Evolutionary conservation across 345 rosid genomes (phyloP), one percentile per base, ranked within the genome.

Genomic region (Eucalyptus albens): DNA sequence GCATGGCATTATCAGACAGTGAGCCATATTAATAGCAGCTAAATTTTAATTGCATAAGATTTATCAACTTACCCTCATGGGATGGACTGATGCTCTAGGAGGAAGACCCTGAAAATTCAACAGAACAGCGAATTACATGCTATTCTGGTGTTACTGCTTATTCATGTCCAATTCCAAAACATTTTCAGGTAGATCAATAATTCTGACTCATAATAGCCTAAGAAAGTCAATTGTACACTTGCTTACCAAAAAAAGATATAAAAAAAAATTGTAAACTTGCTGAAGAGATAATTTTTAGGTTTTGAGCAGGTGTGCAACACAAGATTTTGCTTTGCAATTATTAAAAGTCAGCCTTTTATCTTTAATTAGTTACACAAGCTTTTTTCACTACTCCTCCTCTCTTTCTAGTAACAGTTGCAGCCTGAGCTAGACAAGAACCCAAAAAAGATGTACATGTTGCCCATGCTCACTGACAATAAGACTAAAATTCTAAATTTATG

Each of bases 71-170:
- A 97, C 99, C 97, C 99, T 96, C 99, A 98, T 98, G 45, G 99
- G 99, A 95, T 98, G 99, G 89, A 98, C 99, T 4, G 96, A 92
- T 86, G 99, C 97, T 95, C 99, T 94, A 89, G 99, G 99, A 91
- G 99, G 99, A 91, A 96, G 96, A 87, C 99, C 99, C 99, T 97
- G 94, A 87, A 91, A 89, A 77, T 65, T 77, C 62, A 86, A 53
- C 65, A 53, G 87, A 86, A 37, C 27, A 77, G 83, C 5, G 8
- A 26, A 77, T 77, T 77, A 77, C 47, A 77, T 37, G 47, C 45
- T 40, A 21, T 77, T 37, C 45, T 77, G 83, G 24, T 72, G 82
- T 77, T 37, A 21, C 15, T 21, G 83, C 45, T 37, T 37, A 77
- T 77, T 10, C 27, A 77, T 37, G 83, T 77, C 27, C 83, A 77